Percentiles rank a stretch among this genome's conserved stretches.
Conservation (phyloP, 352 stramenopile genomes). For the Phytophthora pluvialis region DNA sequence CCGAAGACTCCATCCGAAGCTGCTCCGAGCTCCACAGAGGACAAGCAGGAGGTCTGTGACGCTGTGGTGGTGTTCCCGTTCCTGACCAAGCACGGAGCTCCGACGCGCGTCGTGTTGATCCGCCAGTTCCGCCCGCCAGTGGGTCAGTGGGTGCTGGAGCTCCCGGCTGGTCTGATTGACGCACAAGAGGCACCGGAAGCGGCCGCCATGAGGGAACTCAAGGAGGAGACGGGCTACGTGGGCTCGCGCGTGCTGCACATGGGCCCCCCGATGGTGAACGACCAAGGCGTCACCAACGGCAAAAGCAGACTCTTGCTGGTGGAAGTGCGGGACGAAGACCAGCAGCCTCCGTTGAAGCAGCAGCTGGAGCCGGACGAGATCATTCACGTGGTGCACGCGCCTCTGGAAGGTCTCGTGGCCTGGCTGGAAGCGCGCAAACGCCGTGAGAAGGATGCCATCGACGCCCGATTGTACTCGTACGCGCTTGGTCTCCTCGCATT, state of each 20-base stretch:
- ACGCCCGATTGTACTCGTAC: slow-evolving; percentile 68
- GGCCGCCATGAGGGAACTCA: slow-evolving; percentile 85
- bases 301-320: slow-evolving; percentile 71
- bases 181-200: slow-evolving; percentile 68
- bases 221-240: slow-evolving; percentile 91
- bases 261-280: slow-evolving; percentile 80
- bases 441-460: slow-evolving; percentile 52
- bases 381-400: slow-evolving; percentile 68
- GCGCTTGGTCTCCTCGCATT: slow-evolving; percentile 55
- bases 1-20: slow-evolving; percentile 24
- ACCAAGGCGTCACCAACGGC: slow-evolving; percentile 82
- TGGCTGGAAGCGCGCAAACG: slow-evolving; percentile 56
- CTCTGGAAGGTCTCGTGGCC: slow-evolving; percentile 65
- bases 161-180: slow-evolving; percentile 93
- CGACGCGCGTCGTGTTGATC: slow-evolving; percentile 76
- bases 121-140: slow-evolving; percentile 92
- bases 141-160: slow-evolving; percentile 88
- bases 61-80: slow-evolving; percentile 82
- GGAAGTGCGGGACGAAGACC: slow-evolving; percentile 57
- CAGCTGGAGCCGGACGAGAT: slow-evolving; percentile 75
- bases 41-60: slow-evolving; percentile 50
- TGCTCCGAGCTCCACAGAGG: background rate
- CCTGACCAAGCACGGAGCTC: slow-evolving; percentile 41
- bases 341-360: slow-evolving; percentile 36
- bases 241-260: slow-evolving; percentile 72